Conservation (phyloP, 106 monocot genomes). For the Vanilla planifolia region DNA sequence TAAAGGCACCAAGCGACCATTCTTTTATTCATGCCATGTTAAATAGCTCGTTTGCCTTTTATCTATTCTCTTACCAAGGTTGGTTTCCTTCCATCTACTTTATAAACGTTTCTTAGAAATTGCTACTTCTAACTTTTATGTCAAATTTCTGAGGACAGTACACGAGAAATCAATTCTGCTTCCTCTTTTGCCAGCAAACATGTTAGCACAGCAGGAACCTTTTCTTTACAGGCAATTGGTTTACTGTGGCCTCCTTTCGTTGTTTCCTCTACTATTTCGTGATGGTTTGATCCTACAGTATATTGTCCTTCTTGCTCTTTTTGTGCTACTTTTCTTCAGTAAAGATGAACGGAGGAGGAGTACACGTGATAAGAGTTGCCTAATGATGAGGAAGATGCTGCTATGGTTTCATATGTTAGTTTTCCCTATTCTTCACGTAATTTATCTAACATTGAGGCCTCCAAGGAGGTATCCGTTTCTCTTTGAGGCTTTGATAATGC, state of each 20-base stretch:
- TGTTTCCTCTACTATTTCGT: constrained; percentile 81
- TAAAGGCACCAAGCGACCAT: constrained; percentile 65
- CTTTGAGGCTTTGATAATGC: constrained; percentile 93
- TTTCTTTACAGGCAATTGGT: constrained; percentile 55
- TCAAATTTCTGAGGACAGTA: constrained; percentile 48
- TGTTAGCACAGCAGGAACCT: constrained; percentile 75
- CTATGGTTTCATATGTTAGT: constrained; percentile 22
- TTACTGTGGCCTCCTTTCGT: constrained; percentile 63
- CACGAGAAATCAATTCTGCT: constrained; percentile 95
- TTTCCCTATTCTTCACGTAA: constrained; percentile 42
- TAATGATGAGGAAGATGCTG: constrained; percentile 16
- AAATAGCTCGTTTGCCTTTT: constrained; percentile 92
- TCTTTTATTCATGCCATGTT: constrained; percentile 77
- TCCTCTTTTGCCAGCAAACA: constrained; percentile 90
- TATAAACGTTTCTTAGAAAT: background rate
- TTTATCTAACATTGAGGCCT: constrained; percentile 47
- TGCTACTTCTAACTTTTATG: constrained; percentile 6
- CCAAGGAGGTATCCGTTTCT: constrained; percentile 84
- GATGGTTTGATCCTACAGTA: constrained; percentile 77
- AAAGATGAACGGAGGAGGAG: constrained; percentile 14
- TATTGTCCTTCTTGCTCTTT: constrained; percentile 55
- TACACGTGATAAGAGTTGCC: constrained; percentile 10
- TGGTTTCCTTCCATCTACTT: constrained; percentile 1
- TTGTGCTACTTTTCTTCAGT: constrained; percentile 46
- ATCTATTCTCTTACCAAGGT: constrained; percentile 96